These are phyloP conservation scores for Petunia secreta DNA, from an alignment of 257 asterid species.

Conservation along the genomic window DNA sequence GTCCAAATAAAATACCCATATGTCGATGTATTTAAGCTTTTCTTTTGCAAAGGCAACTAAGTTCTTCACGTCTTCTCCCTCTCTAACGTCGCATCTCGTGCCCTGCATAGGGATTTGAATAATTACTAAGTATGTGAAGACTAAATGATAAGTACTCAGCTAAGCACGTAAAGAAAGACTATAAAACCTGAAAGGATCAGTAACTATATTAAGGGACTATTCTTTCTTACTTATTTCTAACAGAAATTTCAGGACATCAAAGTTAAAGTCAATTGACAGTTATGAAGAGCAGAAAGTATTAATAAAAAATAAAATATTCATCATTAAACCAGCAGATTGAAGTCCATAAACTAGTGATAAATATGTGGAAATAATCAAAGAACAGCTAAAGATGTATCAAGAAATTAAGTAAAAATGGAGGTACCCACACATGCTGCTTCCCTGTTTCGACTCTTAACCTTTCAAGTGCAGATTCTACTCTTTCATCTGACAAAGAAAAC, in stretches of 20 bases:
- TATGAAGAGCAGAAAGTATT: neutral
- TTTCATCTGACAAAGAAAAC: slow-evolving; percentile 60
- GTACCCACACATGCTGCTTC: slow-evolving; percentile 99
- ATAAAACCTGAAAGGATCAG: slow-evolving; percentile 11
- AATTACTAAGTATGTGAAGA: neutral
- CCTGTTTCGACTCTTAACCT: slow-evolving; percentile 70
- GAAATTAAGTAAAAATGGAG: slow-evolving; percentile 59
- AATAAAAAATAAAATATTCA: neutral
- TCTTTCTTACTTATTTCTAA: slow-evolving; percentile 8
- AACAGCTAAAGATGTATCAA: slow-evolving; percentile 14
- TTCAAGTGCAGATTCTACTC: slow-evolving; percentile 70
- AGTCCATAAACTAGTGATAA: neutral
- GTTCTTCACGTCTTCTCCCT: slow-evolving; percentile 69
- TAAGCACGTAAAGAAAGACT: slow-evolving; percentile 21
- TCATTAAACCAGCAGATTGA: slow-evolving; percentile 2
- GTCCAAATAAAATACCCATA: slow-evolving; percentile 65
- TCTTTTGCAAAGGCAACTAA: slow-evolving; percentile 79
- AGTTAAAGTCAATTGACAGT: neutral
- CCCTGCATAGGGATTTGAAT: slow-evolving; percentile 63
- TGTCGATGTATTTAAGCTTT: slow-evolving; percentile 70
- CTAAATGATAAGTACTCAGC: neutral
- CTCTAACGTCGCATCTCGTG: slow-evolving; percentile 82
- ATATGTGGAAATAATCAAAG: neutral
- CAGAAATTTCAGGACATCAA: slow-evolving; percentile 14
- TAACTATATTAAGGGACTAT: neutral